Evolutionary conservation across 768 basidiomycete genomes (phyloP).

Genomic region (Boletus sp.): DNA sequence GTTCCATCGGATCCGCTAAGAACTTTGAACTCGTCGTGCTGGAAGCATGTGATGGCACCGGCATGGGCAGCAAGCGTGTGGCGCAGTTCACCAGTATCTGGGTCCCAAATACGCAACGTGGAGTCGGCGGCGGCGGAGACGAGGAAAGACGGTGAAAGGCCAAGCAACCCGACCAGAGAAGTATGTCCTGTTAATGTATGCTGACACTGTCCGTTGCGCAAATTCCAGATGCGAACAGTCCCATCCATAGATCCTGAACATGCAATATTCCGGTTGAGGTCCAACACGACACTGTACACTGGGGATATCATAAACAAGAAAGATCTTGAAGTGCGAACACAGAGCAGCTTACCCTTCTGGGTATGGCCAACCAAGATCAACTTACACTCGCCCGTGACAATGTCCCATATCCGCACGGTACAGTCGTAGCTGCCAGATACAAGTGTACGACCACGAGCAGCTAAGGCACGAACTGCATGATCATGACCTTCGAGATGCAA

Average conservation of each 20-base stretch:
- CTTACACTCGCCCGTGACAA: slow-evolving; percentile 76
- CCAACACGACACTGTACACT: slow-evolving; percentile 97
- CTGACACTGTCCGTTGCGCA: slow-evolving; percentile 75
- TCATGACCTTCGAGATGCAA: slow-evolving; percentile 85
- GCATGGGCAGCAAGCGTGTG: slow-evolving; percentile 88
- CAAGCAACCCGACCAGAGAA: slow-evolving; percentile 91
- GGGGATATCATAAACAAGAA: slow-evolving; percentile 12
- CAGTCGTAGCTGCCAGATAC: slow-evolving; percentile 97
- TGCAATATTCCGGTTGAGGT: slow-evolving; percentile 81
- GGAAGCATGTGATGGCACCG: slow-evolving; percentile 99
- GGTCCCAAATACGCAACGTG: slow-evolving; percentile 93
- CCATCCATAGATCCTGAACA: slow-evolving; percentile 99
- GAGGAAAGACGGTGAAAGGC: slow-evolving; percentile 83
- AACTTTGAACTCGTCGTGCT: slow-evolving; percentile 97
- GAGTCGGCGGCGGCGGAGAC: slow-evolving; percentile 98
- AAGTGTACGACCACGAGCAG: slow-evolving; percentile 83
- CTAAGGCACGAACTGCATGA: slow-evolving; percentile 89
- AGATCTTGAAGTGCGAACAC: background rate
- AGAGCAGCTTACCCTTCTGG: slow-evolving; percentile 69
- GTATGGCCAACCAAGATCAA: slow-evolving; percentile 85
- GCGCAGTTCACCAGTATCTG: slow-evolving; percentile 73
- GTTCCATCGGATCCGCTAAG: slow-evolving; percentile 94
- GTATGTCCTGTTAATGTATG: slow-evolving; percentile 88
- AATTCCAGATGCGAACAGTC: slow-evolving; percentile 93
- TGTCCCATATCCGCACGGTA: slow-evolving; percentile 94